Evolutionary conservation across 2,329 filamentous ascomycete species (phyloP).

Genomic region (Cladosporium colombiae): DNA sequence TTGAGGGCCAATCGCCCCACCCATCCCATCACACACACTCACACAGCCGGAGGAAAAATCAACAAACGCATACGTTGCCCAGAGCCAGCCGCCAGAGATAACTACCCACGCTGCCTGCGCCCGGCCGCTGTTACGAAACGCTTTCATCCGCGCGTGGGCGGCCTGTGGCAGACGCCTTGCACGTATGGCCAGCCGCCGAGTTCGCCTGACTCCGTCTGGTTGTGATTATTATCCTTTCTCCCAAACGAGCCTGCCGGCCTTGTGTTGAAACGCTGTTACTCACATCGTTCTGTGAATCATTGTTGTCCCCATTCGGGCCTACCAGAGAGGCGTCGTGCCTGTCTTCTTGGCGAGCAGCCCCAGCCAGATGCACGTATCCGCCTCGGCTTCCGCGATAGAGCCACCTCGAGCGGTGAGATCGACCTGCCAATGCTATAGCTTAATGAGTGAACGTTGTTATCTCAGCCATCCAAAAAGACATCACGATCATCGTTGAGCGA

Average conservation of each 20-base stretch:
- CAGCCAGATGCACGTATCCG: slow-evolving; percentile 1
- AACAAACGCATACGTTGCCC: slow-evolving; percentile 8
- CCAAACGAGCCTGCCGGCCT: not conserved
- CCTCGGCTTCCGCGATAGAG: slow-evolving; percentile 9
- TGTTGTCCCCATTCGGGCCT: not conserved
- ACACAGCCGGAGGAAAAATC: slow-evolving; percentile 8
- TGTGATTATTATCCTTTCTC: not conserved
- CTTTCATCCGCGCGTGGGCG: not conserved
- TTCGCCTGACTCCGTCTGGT: not conserved
- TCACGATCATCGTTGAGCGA: not conserved
- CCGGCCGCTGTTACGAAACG: slow-evolving; percentile 14
- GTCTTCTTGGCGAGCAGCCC: slow-evolving; percentile 7
- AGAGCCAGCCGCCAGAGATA: slow-evolving; percentile 7
- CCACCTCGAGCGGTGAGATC: slow-evolving; percentile 10
- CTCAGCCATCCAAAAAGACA: not conserved
- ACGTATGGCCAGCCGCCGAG: not conserved
- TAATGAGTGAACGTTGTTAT: not conserved
- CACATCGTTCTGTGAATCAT: not conserved
- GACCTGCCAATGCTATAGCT: not conserved
- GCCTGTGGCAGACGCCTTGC: not conserved
- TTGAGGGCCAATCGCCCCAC: slow-evolving; percentile 17
- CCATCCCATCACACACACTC: not conserved
- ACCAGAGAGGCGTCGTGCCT: slow-evolving; percentile 3
- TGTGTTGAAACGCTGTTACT: not conserved
- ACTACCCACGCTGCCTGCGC: not conserved